A percentile compares a stretch with the other conserved stretches of the same genome.
These are phyloP conservation scores for Helicocarpus griseus DNA, from an alignment of 2,329 filamentous ascomycete genomes.

Conservation along the genomic window DNA sequence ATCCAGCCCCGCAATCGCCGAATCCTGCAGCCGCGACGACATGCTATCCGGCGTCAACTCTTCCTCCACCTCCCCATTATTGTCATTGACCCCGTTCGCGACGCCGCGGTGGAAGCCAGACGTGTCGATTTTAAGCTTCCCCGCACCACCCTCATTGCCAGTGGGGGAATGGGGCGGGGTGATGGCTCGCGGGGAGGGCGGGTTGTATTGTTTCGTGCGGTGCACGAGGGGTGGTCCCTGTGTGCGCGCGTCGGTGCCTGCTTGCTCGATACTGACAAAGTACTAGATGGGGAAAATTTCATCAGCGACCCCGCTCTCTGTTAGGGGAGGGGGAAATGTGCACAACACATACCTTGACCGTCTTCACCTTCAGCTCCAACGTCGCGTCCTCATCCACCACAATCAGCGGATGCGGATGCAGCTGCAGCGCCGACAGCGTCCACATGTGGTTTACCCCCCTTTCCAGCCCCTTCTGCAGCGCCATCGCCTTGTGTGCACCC, in stretches of 20 bases:
- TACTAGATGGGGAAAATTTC: too few relatives aligned
- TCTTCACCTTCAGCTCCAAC: conserved; percentile 63
- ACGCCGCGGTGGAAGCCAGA: conserved; percentile 20
- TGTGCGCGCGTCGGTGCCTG: conserved; percentile 42
- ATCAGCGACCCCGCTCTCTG: too few relatives aligned
- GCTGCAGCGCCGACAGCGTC: conserved; percentile 71
- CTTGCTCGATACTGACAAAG: conserved; percentile 61
- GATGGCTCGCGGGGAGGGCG: not conserved
- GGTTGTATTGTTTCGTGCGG: conserved; percentile 24
- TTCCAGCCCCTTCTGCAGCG: conserved; percentile 71
- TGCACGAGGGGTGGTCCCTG: conserved; percentile 36
- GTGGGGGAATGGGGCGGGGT: conserved; percentile 13
- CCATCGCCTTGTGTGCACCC: conserved; percentile 70
- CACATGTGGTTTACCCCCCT: conserved; percentile 83
- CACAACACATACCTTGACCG: conserved; percentile 41
- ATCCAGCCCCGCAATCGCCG: conserved; percentile 34
- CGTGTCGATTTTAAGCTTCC: conserved; percentile 38
- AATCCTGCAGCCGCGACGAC: conserved; percentile 38
- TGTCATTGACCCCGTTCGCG: too few relatives aligned
- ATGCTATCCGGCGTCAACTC: conserved; percentile 41
- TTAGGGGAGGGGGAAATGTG: too few relatives aligned
- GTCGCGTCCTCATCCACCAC: conserved; percentile 76
- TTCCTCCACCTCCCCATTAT: conserved; percentile 24
- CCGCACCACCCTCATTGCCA: conserved; percentile 17
- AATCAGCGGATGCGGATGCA: conserved; percentile 72